Evolutionary conservation across 257 asterid species (phyloP).

Genomic region (Plantago ovata): DNA sequence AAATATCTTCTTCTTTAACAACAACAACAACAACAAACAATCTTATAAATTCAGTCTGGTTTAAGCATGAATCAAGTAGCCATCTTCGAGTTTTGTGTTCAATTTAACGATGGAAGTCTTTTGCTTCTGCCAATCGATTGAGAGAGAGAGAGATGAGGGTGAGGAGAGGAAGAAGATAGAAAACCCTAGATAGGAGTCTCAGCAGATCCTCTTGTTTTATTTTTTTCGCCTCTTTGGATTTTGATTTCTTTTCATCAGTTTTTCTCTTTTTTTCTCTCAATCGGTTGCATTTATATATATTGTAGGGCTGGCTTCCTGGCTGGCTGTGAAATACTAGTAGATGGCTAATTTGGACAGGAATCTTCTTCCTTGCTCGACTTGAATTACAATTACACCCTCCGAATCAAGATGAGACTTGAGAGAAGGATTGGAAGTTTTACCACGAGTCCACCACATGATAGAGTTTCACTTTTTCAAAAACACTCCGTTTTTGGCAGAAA

Average conservation of each 20-base stretch:
- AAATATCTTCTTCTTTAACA: slow-evolving; percentile 5
- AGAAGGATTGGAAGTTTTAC: too few relatives aligned
- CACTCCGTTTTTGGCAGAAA: too few relatives aligned
- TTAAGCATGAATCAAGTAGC: slow-evolving; percentile 20
- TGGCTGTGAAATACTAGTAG: background rate
- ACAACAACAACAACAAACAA: too few relatives aligned
- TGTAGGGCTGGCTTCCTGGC: background rate
- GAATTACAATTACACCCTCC: too few relatives aligned
- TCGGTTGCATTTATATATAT: background rate
- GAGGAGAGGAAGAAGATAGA: background rate
- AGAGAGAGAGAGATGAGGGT: background rate
- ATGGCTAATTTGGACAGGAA: too few relatives aligned
- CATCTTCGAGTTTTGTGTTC: background rate
- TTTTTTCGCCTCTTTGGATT: background rate
- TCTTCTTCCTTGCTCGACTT: too few relatives aligned
- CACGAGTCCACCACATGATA: too few relatives aligned
- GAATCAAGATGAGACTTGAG: too few relatives aligned
- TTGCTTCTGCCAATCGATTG: background rate
- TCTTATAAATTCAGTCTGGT: slow-evolving; percentile 13
- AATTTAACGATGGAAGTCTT: background rate
- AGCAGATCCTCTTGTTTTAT: background rate
- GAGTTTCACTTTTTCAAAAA: too few relatives aligned
- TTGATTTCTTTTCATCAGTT: background rate
- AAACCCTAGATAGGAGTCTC: slow-evolving; percentile 2
- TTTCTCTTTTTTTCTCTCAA: too few relatives aligned